Evolutionary conservation across 306 rosid species (phyloP).

Genomic region (Boehmeria nivea): DNA sequence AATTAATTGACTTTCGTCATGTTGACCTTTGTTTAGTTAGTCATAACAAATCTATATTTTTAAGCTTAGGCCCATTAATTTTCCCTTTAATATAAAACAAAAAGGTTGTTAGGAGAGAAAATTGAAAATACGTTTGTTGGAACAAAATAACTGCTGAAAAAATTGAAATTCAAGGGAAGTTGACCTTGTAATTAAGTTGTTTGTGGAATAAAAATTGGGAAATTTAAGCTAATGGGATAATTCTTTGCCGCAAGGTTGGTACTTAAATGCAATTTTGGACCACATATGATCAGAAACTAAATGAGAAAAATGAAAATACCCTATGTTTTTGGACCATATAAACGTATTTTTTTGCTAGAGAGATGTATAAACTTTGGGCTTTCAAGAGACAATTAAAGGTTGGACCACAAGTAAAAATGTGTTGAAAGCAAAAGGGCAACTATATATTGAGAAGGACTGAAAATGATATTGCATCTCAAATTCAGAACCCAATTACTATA

Average conservation of each 20-base stretch:
- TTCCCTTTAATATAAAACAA: neutral
- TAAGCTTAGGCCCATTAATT: no score
- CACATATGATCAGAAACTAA: neutral
- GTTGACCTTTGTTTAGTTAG: neutral
- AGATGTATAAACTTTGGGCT: neutral
- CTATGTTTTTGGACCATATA: neutral
- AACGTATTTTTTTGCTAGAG: neutral
- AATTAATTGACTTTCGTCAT: neutral
- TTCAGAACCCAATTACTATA: constrained; percentile 21
- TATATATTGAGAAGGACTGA: constrained; percentile 45
- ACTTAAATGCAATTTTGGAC: neutral
- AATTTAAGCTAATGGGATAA: neutral
- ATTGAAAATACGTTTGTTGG: constrained; percentile 5
- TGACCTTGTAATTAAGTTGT: constrained; percentile 11
- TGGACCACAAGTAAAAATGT: constrained; percentile 26
- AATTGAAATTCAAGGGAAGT: neutral
- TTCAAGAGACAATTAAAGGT: neutral
- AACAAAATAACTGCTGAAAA: neutral
- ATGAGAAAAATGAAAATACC: no score
- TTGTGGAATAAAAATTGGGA: neutral
- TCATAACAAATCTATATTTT: neutral
- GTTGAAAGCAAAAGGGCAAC: constrained; percentile 51
- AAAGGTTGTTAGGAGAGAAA: neutral
- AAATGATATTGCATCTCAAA: constrained; percentile 56
- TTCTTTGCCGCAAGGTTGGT: no score